Evolutionary conservation across 1,139 yeast genomes (phyloP), one percentile per base, ranked within the genome.

Genomic region (Hyphopichia khmerensis): DNA sequence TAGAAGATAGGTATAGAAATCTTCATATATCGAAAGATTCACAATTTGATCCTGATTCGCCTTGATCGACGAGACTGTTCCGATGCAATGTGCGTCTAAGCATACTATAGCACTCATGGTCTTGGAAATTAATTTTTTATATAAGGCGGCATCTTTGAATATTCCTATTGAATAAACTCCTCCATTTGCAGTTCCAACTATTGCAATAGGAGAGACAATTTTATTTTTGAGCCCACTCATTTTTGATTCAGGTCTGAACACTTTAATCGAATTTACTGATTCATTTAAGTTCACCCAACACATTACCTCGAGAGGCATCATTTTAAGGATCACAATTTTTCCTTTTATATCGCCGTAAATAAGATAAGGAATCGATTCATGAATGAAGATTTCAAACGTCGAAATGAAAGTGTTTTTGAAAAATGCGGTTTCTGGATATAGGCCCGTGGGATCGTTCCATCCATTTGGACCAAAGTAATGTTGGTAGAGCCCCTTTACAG

Each of bases 131-230:
- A 26, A 26, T 26, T 26, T 8, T 11, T 26, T 7, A 11, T 26
- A 13, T 26, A 26, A 11, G 4, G 5, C 13, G 16, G 13, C 15
- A 5, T 17, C 24, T 19, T 16, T 13, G 5, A 44, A 38, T 6
- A 18, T 14, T 30, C 43, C 36, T 13, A 56, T 24, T 29, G 47
- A 41, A 42, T 62, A 67, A 9, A 71, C 48, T 3, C 66, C 72
- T 9, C 77, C 77, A 47, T 57, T 57, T 1, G 60, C 60, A 0
- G 76, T 71, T 4, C 75, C 76, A 18, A 69, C 41, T 1, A 68
- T 40, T 0, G 59, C 66, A 17, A 33, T 10, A 17, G 35, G 24
- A 5, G 18, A n/a, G 13, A 33, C 35, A 11, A 4, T 4, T 24
- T 16, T 17, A 4, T 26, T 8, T 9, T 26, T 7, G 29, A 11